These are phyloP conservation scores for Boletus eberwhitei DNA, from an alignment of 768 basidiomycete genomes.

Conservation along the genomic window DNA sequence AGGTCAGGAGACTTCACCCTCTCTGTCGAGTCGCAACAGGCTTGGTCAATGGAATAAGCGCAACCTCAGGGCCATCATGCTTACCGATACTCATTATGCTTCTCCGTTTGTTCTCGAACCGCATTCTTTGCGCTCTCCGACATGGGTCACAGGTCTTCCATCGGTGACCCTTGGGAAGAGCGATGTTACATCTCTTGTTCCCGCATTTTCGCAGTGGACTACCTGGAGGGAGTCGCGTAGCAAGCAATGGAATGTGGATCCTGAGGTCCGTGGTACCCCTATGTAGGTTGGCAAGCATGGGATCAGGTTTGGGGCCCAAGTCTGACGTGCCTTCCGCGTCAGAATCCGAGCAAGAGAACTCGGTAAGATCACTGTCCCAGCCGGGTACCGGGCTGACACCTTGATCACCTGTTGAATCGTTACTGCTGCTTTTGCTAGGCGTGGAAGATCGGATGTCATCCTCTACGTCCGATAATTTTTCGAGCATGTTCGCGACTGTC, in stretches of 20 bases:
- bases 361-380: slow-evolving; percentile 28
- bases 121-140: slow-evolving; percentile 32
- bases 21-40: neutral
- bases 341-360: slow-evolving; percentile 13
- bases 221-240: slow-evolving; percentile 10
- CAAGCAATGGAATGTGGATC: slow-evolving; percentile 26
- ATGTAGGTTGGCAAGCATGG: neutral
- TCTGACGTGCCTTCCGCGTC: slow-evolving; percentile 6
- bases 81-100: slow-evolving; percentile 5
- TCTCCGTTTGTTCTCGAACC: slow-evolving; percentile 19
- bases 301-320: neutral
- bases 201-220: slow-evolving; percentile 28
- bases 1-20: neutral
- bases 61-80: neutral
- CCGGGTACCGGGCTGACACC: neutral
- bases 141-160: slow-evolving; percentile 46
- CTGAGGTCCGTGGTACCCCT: neutral
- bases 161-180: slow-evolving; percentile 31
- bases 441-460: neutral
- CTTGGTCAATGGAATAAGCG: slow-evolving; percentile 16
- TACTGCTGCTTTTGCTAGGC: neutral
- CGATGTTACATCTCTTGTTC: slow-evolving; percentile 33
- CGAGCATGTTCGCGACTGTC: neutral
- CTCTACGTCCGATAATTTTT: neutral
- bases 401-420: neutral